Percentiles rank a stretch among this genome's conserved stretches.
phyloP scores from a whole-genome alignment of 495 filamentous ascomycete genomes.

The Melanomma pulvis-pyrius region DNA sequence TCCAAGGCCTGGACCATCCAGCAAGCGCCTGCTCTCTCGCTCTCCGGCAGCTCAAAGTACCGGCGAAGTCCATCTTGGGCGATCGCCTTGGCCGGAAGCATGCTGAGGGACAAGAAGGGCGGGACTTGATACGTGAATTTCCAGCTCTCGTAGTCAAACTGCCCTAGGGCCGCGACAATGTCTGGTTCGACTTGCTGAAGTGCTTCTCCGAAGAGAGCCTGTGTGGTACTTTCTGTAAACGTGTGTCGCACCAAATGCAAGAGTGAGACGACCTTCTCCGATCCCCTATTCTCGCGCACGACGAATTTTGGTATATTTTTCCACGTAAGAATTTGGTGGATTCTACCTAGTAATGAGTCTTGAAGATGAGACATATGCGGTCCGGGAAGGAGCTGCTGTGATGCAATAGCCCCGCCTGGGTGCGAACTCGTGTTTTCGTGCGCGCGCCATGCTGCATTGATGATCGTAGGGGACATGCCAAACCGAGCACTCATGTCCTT shows the following conservation, averaged over 20 bases:
- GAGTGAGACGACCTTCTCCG: slow-evolving; percentile 4
- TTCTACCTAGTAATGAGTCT: background rate
- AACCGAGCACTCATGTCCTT: background rate
- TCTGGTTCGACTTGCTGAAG: slow-evolving; percentile 34
- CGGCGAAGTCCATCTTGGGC: background rate
- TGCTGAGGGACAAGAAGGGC: slow-evolving; percentile 6
- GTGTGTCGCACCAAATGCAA: slow-evolving; percentile 28
- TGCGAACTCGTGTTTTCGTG: no score
- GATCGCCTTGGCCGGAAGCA: slow-evolving; percentile 4
- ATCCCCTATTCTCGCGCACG: background rate
- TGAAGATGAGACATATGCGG: background rate
- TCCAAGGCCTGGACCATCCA: background rate
- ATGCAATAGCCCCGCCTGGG: no score
- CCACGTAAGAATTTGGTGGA: background rate
- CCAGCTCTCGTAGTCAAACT: slow-evolving; percentile 40
- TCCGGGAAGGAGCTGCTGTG: no score
- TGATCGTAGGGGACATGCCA: background rate
- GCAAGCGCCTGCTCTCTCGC: background rate
- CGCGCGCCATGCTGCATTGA: background rate
- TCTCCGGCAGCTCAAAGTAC: background rate
- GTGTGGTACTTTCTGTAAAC: background rate
- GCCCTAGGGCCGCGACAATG: slow-evolving; percentile 19
- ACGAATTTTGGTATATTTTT: background rate
- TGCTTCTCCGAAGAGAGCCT: slow-evolving; percentile 28
- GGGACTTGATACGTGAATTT: slow-evolving; percentile 40